Percentiles rank a stretch among this genome's conserved stretches.
These are phyloP conservation scores for Nigrospora osmanthi DNA, from an alignment of 2,329 filamentous ascomycete species.

Conservation along the genomic window DNA sequence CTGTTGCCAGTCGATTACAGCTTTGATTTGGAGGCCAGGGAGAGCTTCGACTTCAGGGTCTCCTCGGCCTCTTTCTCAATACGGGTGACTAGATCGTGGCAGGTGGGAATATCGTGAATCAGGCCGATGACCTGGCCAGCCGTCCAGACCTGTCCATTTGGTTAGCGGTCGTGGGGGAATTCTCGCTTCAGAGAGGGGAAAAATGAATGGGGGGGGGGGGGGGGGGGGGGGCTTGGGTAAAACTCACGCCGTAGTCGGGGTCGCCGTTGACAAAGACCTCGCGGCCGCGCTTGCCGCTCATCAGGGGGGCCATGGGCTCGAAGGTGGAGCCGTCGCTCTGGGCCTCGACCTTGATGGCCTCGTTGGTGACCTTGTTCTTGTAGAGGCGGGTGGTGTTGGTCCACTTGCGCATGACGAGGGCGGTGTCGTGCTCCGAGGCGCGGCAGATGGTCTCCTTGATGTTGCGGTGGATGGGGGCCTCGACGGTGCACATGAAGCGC, in stretches of 20 bases:
- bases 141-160: slow-evolving; percentile 70
- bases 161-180: slow-evolving; percentile 6
- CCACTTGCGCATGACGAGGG: slow-evolving; percentile 82
- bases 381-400: slow-evolving; percentile 86
- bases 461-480: slow-evolving; percentile 85
- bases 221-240: neutral
- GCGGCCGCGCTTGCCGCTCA: slow-evolving; percentile 84
- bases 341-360: slow-evolving; percentile 75
- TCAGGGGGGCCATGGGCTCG: slow-evolving; percentile 74
- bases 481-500: slow-evolving; percentile 91
- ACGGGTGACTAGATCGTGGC: slow-evolving; percentile 57
- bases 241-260: slow-evolving; percentile 75
- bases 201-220: too few species aligned
- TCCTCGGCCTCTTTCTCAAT: slow-evolving; percentile 73
- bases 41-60: slow-evolving; percentile 51
- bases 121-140: slow-evolving; percentile 90
- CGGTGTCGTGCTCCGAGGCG: slow-evolving; percentile 84
- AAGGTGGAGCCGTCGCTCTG: slow-evolving; percentile 84
- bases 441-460: slow-evolving; percentile 91
- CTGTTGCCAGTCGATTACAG: slow-evolving; percentile 29
- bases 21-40: slow-evolving; percentile 52
- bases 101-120: slow-evolving; percentile 77
- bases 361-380: slow-evolving; percentile 78
- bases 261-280: slow-evolving; percentile 93
- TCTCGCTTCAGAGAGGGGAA: neutral